phyloP scores from a whole-genome alignment of 129 eudicot species.

The Solidago caesia region DNA sequence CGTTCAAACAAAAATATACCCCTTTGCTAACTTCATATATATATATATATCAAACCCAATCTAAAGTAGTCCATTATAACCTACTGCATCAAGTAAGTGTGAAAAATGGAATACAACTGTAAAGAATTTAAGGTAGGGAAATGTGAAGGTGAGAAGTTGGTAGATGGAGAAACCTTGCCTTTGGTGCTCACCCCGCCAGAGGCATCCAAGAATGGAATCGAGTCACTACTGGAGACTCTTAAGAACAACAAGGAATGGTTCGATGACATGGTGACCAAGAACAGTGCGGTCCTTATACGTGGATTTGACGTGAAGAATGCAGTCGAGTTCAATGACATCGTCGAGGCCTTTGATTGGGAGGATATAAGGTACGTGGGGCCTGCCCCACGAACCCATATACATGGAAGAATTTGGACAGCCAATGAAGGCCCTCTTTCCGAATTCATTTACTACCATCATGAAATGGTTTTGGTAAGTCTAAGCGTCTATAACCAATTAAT shows the following conservation, averaged over 20 bases:
- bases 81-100: neutral
- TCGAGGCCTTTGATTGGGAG: conserved; percentile 66
- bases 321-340: conserved; percentile 60
- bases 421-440: conserved; percentile 80
- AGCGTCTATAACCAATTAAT: neutral
- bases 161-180: conserved; percentile 69
- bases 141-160: conserved; percentile 77
- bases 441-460: conserved; percentile 80
- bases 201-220: conserved; percentile 34
- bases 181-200: conserved; percentile 55
- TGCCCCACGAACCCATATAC: conserved; percentile 68
- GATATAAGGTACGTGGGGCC: conserved; percentile 82
- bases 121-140: conserved; percentile 79
- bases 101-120: conserved; percentile 64
- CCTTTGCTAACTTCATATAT: neutral
- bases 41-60: neutral
- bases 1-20: neutral
- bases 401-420: conserved; percentile 72
- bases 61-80: neutral
- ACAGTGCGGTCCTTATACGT: conserved; percentile 67
- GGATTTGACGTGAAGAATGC: conserved; percentile 66
- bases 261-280: conserved; percentile 57
- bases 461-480: conserved; percentile 67
- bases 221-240: conserved; percentile 44
- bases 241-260: conserved; percentile 69